A percentile compares a stretch with the other conserved stretches of the same genome.
phyloP scores from a whole-genome alignment of 2,329 filamentous ascomycete species.

The Pseudogymnoascus sp. region DNA sequence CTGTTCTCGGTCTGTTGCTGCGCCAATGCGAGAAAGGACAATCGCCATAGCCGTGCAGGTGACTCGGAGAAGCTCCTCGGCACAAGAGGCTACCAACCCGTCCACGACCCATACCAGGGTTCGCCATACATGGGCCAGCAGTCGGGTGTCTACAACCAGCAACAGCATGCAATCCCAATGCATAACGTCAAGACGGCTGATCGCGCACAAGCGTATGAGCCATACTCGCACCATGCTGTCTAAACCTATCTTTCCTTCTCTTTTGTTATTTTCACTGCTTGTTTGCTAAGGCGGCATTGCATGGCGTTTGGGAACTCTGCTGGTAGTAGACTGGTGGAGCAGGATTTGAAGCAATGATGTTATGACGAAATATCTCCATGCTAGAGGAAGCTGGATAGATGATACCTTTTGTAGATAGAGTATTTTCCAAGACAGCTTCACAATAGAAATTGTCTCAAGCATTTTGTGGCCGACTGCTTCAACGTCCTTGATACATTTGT shows the following conservation, averaged over 20 bases:
- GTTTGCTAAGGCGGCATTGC: conserved; percentile 7
- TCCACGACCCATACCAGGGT: conserved; percentile 34
- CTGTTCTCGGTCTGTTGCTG: conserved; percentile 88
- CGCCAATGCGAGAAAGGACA: conserved; percentile 20
- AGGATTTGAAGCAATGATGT: background rate
- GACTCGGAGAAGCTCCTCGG: conserved; percentile 26
- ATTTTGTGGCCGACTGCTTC: background rate
- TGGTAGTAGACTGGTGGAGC: background rate
- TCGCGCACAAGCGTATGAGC: conserved; percentile 52
- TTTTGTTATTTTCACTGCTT: background rate
- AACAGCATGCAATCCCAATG: conserved; percentile 27
- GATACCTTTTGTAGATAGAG: conserved; percentile 6
- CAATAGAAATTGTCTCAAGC: background rate
- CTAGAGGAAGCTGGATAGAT: conserved; percentile 8
- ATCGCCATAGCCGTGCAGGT: conserved; percentile 18
- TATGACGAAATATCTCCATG: conserved; percentile 7
- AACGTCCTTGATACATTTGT: background rate
- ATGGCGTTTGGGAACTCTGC: background rate
- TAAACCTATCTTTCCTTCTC: conserved; percentile 29
- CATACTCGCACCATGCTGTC: conserved; percentile 49
- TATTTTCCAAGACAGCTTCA: background rate
- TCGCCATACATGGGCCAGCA: conserved; percentile 28
- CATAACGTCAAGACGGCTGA: conserved; percentile 25
- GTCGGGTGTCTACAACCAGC: conserved; percentile 37
- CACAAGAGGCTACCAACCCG: conserved; percentile 37